These are phyloP conservation scores for Polytrichum formosum DNA, from an alignment of 225 moss, liverwort and hornwort genomes.

Conservation along the genomic window DNA sequence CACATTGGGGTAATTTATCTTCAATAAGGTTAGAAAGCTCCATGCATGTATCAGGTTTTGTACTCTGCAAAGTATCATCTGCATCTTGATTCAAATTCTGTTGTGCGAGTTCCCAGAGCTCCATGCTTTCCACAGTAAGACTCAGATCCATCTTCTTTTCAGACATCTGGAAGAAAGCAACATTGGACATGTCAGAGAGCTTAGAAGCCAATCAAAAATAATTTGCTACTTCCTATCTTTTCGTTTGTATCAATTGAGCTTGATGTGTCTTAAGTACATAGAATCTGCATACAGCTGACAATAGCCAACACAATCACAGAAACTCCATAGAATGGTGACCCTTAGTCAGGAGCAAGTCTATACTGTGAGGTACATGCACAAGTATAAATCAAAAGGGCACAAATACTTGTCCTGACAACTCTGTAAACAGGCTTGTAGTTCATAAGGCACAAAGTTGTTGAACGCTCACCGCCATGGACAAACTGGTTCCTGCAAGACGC, in stretches of 20 bases:
- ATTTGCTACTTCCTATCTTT: too few relatives aligned
- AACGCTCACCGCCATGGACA: slow-evolving; percentile 65
- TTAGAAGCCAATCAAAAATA: too few relatives aligned
- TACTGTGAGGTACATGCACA: too few relatives aligned
- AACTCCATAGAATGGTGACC: too few relatives aligned
- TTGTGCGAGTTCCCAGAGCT: slow-evolving; percentile 57
- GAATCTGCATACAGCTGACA: background rate
- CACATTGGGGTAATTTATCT: slow-evolving; percentile 49
- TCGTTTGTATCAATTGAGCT: too few relatives aligned
- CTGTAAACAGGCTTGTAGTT: too few relatives aligned
- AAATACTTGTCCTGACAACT: too few relatives aligned
- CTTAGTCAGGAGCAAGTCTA: too few relatives aligned
- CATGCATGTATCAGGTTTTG: slow-evolving; percentile 25
- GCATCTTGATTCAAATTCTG: slow-evolving; percentile 14
- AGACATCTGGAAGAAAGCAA: slow-evolving; percentile 54
- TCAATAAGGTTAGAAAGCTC: slow-evolving; percentile 61
- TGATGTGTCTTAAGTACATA: too few relatives aligned
- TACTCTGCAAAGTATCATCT: slow-evolving; percentile 12
- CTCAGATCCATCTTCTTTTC: slow-evolving; percentile 67
- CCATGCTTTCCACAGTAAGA: slow-evolving; percentile 60
- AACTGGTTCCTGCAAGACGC: slow-evolving; percentile 49
- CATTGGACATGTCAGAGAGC: too few relatives aligned
- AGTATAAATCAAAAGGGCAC: too few relatives aligned
- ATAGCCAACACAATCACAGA: too few relatives aligned
- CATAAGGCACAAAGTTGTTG: background rate